A percentile compares a stretch with the other conserved stretches of the same genome.
phyloP scores from a whole-genome alignment of 2,329 filamentous ascomycete species.

The Xylaria hypoxylon region DNA sequence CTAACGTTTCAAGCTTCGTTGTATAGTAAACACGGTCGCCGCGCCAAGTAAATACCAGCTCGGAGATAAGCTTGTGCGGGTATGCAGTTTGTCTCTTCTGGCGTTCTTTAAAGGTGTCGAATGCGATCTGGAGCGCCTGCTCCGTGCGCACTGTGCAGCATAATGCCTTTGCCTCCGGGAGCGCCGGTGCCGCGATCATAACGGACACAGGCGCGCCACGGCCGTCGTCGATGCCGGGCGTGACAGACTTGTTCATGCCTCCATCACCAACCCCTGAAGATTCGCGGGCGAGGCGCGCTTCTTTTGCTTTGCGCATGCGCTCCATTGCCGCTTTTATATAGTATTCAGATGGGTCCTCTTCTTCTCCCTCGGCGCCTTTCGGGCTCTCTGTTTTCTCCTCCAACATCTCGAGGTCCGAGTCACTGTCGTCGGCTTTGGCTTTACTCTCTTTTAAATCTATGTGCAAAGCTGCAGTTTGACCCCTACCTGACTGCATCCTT shows the following conservation, averaged over 20 bases:
- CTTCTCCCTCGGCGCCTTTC: slow-evolving; percentile 46
- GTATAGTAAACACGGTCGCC: slow-evolving; percentile 77
- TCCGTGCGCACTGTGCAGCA: slow-evolving; percentile 74
- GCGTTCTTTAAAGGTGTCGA: slow-evolving; percentile 74
- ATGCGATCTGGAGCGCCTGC: slow-evolving; percentile 74
- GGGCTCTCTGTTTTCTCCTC: slow-evolving; percentile 45
- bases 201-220: slow-evolving; percentile 65
- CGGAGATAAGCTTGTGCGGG: slow-evolving; percentile 54
- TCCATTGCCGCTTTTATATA: slow-evolving; percentile 60
- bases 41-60: slow-evolving; percentile 84
- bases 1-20: slow-evolving; percentile 78
- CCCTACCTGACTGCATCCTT: background rate
- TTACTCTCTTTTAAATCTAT: slow-evolving; percentile 5
- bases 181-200: slow-evolving; percentile 71
- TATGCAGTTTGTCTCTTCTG: slow-evolving; percentile 63
- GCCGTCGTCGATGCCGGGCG: slow-evolving; percentile 27
- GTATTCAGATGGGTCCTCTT: slow-evolving; percentile 58
- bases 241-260: slow-evolving; percentile 6
- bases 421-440: slow-evolving; percentile 22
- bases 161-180: slow-evolving; percentile 70
- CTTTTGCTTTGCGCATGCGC: slow-evolving; percentile 47
- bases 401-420: slow-evolving; percentile 36
- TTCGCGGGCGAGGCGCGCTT: slow-evolving; percentile 42
- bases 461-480: background rate
- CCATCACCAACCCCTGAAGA: slow-evolving; percentile 29